A percentile compares a stretch with the other conserved stretches of the same genome.
Evolutionary conservation across 2,329 filamentous ascomycete species (phyloP).

Genomic region (Fusarium oligoseptatum): DNA sequence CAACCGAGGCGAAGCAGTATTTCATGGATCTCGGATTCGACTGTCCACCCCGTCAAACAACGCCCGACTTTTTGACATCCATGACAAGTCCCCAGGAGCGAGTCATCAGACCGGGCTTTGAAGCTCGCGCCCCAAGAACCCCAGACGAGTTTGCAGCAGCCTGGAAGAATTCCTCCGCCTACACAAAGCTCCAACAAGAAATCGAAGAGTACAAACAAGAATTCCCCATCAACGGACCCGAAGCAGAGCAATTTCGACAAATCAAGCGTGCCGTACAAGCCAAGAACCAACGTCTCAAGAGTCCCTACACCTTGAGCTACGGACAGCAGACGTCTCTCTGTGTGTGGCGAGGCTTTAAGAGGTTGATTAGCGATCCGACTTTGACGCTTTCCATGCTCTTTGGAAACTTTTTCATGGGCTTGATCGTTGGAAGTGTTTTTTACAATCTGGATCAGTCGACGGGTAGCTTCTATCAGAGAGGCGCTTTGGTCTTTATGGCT

Average conservation of each 20-base stretch:
- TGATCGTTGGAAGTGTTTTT: conserved; percentile 67
- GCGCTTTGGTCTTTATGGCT: conserved; percentile 64
- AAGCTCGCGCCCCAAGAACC: conserved; percentile 50
- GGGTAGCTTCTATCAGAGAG: conserved; percentile 60
- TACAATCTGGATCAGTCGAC: conserved; percentile 60
- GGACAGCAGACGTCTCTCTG: conserved; percentile 38
- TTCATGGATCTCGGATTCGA: conserved; percentile 66
- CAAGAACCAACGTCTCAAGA: conserved; percentile 49
- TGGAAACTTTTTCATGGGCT: conserved; percentile 61
- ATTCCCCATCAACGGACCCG: conserved; percentile 52
- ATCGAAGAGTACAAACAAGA: conserved; percentile 63
- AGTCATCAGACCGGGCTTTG: conserved; percentile 48
- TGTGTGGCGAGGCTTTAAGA: conserved; percentile 53
- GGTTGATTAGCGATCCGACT: conserved; percentile 55
- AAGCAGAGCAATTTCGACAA: conserved; percentile 62
- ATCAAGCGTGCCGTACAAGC: conserved; percentile 62
- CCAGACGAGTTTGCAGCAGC: conserved; percentile 54
- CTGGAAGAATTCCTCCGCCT: conserved; percentile 45
- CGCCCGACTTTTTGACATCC: conserved; percentile 76
- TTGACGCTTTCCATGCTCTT: conserved; percentile 55
- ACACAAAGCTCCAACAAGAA: conserved; percentile 58
- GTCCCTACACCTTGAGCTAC: conserved; percentile 43
- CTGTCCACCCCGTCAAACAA: conserved; percentile 68
- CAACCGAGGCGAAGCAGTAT: conserved; percentile 42
- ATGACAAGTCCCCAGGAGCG: conserved; percentile 58